Conservation (phyloP, 352 stramenopile genomes). For the Phytophthora pseudosyringae region DNA sequence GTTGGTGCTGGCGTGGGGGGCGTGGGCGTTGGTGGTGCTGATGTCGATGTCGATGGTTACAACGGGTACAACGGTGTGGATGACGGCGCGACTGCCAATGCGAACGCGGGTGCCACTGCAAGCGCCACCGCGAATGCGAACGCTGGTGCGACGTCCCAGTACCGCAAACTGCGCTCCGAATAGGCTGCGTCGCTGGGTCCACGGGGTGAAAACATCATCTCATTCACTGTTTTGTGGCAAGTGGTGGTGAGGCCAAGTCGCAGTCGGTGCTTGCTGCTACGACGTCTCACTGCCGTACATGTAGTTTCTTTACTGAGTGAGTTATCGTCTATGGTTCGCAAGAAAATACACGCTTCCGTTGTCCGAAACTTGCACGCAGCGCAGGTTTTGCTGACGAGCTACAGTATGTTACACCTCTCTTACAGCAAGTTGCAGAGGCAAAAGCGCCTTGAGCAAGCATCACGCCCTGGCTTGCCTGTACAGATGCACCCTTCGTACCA, state of each 20-base stretch:
- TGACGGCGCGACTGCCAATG: slow-evolving; percentile 5
- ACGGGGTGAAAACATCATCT: neutral
- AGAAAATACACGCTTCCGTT: no score
- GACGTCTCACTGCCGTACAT: no score
- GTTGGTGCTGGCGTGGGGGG: slow-evolving; percentile 4
- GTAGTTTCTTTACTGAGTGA: no score
- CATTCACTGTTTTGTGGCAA: neutral
- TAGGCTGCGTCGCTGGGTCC: neutral
- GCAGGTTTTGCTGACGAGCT: no score
- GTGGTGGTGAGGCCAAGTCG: neutral
- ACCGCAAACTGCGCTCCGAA: slow-evolving; percentile 12
- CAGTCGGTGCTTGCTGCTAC: neutral
- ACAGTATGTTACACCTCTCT: no score
- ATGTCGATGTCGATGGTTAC: neutral
- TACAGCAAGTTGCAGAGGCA: no score
- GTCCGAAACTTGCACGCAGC: no score
- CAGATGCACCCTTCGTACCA: no score
- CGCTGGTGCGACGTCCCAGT: slow-evolving; percentile 3
- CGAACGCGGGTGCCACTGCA: slow-evolving; percentile 3
- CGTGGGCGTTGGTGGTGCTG: neutral
- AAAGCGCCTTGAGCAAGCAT: no score
- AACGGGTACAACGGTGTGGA: neutral
- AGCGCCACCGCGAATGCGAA: slow-evolving; percentile 11
- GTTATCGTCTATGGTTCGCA: no score
- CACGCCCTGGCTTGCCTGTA: no score